Evolutionary conservation across 345 rosid genomes (phyloP).

Genomic region (Brassica incana): DNA sequence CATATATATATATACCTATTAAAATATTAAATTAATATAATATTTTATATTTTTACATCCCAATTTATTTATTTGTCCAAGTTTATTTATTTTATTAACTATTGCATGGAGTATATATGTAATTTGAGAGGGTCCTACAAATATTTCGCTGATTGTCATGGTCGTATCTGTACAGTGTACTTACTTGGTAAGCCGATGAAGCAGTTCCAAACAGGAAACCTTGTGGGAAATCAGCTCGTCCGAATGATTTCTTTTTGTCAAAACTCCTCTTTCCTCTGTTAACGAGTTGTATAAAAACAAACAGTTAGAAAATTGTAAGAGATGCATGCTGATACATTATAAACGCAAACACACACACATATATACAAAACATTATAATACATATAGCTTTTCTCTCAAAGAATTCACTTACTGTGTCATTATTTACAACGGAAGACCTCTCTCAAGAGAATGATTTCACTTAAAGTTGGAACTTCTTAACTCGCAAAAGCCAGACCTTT

Average conservation of each 20-base stretch:
- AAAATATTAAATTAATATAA: neutral
- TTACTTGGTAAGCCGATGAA: slow-evolving; percentile 38
- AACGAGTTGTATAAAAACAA: neutral
- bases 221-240: slow-evolving; percentile 21
- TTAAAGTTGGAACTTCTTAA: neutral
- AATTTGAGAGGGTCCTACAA: neutral
- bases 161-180: neutral
- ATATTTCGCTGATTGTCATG: neutral
- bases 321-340: neutral
- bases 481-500: neutral
- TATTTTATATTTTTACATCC: neutral
- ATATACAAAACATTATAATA: neutral
- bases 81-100: neutral
- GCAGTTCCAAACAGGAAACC: slow-evolving; percentile 43
- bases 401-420: slow-evolving; percentile 27
- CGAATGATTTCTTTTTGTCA: slow-evolving; percentile 16
- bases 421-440: neutral
- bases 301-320: neutral
- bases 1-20: neutral
- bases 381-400: neutral
- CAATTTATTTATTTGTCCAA: neutral
- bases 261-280: slow-evolving; percentile 17
- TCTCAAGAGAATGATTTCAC: neutral
- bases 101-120: neutral
- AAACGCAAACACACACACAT: neutral